Percentiles rank a stretch among this genome's conserved stretches.
Evolutionary conservation across 805 yeast species (phyloP).

Genomic region (Saturnispora diversa): DNA sequence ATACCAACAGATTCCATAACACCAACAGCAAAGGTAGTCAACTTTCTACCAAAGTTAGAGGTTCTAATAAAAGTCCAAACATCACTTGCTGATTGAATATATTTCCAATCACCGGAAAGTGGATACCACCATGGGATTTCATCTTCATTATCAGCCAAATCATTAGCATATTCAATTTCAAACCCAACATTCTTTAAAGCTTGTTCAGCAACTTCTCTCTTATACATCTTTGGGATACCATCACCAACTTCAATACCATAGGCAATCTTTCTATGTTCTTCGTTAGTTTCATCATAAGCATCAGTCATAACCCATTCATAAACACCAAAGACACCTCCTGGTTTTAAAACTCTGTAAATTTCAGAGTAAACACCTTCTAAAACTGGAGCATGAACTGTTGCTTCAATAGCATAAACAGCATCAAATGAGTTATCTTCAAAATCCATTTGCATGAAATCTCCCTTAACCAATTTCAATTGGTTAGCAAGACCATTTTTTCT

Average conservation of each 20-base stretch:
- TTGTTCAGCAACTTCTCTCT: slow-evolving; percentile 72
- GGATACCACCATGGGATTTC: slow-evolving; percentile 98
- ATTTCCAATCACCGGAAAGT: slow-evolving; percentile 86
- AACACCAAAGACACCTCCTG: slow-evolving; percentile 96
- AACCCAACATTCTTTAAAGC: slow-evolving; percentile 87
- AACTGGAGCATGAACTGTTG: slow-evolving; percentile 96
- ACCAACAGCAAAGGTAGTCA: slow-evolving; percentile 76
- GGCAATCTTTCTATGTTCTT: slow-evolving; percentile 87
- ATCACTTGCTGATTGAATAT: slow-evolving; percentile 73
- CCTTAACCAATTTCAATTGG: slow-evolving; percentile 81
- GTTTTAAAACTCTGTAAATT: slow-evolving; percentile 90
- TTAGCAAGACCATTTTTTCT: slow-evolving; percentile 53
- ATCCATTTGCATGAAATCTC: slow-evolving; percentile 99
- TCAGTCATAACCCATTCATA: slow-evolving; percentile 99
- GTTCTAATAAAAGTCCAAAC: slow-evolving; percentile 82
- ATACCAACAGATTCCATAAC: slow-evolving; percentile 76
- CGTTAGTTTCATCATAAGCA: slow-evolving; percentile 74
- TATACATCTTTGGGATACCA: slow-evolving; percentile 97
- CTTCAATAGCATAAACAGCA: slow-evolving; percentile 97
- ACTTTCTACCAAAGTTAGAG: slow-evolving; percentile 71
- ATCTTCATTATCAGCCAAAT: slow-evolving; percentile 76
- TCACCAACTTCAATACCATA: slow-evolving; percentile 98
- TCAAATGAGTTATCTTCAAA: slow-evolving; percentile 85
- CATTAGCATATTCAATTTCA: slow-evolving; percentile 64
- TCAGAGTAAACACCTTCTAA: slow-evolving; percentile 93